Conservation (phyloP, 768 basidiomycete species). For the Boletus rubropictus region DNA sequence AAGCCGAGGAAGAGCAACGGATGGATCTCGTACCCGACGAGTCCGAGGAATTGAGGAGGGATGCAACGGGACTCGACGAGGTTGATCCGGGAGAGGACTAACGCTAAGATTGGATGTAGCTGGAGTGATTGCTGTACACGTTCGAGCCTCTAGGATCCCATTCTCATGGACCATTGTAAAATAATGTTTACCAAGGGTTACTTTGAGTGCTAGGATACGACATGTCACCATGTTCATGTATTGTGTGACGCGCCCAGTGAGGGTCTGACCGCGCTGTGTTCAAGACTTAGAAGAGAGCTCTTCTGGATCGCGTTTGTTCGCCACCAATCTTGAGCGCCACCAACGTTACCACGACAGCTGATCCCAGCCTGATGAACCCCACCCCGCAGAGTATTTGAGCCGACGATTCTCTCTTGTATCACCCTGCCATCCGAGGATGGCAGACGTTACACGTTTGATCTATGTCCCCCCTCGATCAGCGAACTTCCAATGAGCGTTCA, state of each 20-base stretch:
- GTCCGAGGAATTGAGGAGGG: conserved; percentile 37
- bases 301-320: not conserved
- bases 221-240: not conserved
- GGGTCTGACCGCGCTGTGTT: not conserved
- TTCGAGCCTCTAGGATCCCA: not conserved
- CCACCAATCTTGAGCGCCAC: too few relatives aligned
- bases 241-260: not conserved
- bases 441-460: too few relatives aligned
- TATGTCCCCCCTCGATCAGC: too few relatives aligned
- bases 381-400: too few relatives aligned
- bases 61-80: conserved; percentile 36
- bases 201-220: too few relatives aligned
- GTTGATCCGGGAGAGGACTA: conserved; percentile 10
- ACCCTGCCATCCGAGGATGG: too few relatives aligned
- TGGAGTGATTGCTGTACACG: not conserved
- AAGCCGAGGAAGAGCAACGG: conserved; percentile 38
- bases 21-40: conserved; percentile 42
- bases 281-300: not conserved
- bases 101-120: conserved; percentile 4
- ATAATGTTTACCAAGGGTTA: too few relatives aligned
- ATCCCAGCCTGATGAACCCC: too few relatives aligned
- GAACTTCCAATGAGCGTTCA: not conserved
- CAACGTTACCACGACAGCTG: not conserved
- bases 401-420: too few relatives aligned
- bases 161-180: too few relatives aligned